These are phyloP conservation scores for Xylaria curta DNA, from an alignment of 495 filamentous ascomycete species.

Conservation along the genomic window DNA sequence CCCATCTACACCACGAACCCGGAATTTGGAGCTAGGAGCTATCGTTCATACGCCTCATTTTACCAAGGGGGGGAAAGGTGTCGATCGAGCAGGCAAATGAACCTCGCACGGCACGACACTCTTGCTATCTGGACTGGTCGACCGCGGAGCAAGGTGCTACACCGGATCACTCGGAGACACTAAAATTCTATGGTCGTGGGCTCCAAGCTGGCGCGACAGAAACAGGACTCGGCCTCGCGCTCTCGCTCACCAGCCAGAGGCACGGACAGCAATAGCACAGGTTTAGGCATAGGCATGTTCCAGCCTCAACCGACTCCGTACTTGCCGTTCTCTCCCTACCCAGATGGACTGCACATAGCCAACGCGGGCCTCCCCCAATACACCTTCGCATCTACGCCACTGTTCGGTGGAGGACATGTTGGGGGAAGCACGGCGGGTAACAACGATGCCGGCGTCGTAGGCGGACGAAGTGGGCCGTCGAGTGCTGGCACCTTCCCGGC, in stretches of 20 bases:
- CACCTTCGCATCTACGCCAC: conserved; percentile 50
- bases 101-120: conserved; percentile 18
- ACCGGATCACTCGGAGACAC: conserved; percentile 17
- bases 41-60: neutral
- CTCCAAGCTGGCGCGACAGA: conserved; percentile 27
- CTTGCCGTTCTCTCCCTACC: conserved; percentile 36
- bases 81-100: conserved; percentile 25
- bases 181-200: conserved; percentile 9
- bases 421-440: conserved; percentile 23
- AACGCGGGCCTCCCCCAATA: conserved; percentile 50
- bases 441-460: conserved; percentile 22
- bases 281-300: conserved; percentile 56
- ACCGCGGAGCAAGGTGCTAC: conserved; percentile 6
- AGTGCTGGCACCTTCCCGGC: conserved; percentile 34
- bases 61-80: neutral
- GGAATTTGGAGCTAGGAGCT: conserved; percentile 27
- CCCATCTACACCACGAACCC: conserved; percentile 48
- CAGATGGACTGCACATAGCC: conserved; percentile 30
- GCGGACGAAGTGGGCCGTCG: conserved; percentile 32
- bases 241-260: conserved; percentile 32
- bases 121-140: conserved; percentile 14
- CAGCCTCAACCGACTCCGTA: conserved; percentile 59
- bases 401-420: conserved; percentile 42
- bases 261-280: conserved; percentile 21
- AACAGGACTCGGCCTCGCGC: conserved; percentile 31